phyloP scores from a whole-genome alignment of 2,329 filamentous ascomycete genomes.

The Sclerotinia glacialis region DNA sequence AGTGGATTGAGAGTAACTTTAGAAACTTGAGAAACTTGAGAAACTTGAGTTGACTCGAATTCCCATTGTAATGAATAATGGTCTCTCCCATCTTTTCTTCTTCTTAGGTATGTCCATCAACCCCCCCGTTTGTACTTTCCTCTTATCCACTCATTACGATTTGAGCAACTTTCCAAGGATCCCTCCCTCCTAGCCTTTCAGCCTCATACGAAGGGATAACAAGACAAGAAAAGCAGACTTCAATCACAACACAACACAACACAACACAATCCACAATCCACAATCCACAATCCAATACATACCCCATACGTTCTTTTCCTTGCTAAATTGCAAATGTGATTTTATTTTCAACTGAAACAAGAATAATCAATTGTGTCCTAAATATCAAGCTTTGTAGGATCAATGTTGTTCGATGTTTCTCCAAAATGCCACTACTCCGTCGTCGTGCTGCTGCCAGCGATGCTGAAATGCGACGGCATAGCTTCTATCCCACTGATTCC shows the following conservation, averaged over 20 bases:
- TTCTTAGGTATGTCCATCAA: background rate
- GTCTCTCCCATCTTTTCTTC: background rate
- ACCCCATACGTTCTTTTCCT: background rate
- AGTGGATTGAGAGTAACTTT: too few relatives aligned
- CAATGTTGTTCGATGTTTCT: slow-evolving; percentile 22
- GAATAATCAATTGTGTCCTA: background rate
- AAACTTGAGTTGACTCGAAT: background rate
- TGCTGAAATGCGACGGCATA: slow-evolving; percentile 37
- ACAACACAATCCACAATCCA: too few relatives aligned
- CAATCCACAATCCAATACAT: background rate
- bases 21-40: too few relatives aligned
- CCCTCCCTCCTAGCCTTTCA: slow-evolving; percentile 8
- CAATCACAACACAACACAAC: background rate
- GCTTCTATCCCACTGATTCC: slow-evolving; percentile 31
- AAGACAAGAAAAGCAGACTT: slow-evolving; percentile 9
- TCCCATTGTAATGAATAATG: too few relatives aligned
- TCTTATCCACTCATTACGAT: slow-evolving; percentile 17
- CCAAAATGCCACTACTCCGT: slow-evolving; percentile 36
- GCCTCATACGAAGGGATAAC: slow-evolving; percentile 22
- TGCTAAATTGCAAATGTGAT: slow-evolving; percentile 19
- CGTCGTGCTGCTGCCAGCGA: slow-evolving; percentile 37
- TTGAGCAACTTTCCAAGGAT: slow-evolving; percentile 20
- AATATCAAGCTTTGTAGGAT: slow-evolving; percentile 12
- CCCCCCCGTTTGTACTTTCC: slow-evolving; percentile 3
- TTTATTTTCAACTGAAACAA: slow-evolving; percentile 5